Base-by-base conservation (phyloP, 2,329 filamentous ascomycete genomes). In the Incumbomyces delicatus region DNA sequence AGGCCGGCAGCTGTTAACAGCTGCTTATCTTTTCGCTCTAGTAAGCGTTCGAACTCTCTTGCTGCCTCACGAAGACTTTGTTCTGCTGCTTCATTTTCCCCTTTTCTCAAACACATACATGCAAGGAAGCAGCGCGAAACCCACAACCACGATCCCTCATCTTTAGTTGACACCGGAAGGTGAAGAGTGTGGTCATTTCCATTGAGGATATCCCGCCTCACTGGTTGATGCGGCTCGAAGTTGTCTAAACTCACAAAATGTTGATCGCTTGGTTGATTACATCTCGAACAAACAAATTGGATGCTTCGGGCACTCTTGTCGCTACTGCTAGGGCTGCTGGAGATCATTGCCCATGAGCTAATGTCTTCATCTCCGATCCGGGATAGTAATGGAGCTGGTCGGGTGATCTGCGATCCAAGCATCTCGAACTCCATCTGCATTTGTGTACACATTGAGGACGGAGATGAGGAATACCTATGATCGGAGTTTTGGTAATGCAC, bases 101-200 rank as follows among this genome's bases (percentile, higher is more conserved):
- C 55, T 12, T 52, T 41, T 12, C 42, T 51, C 31, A 57, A 35
- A 30, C 54, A 57, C 35, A 57, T 57, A 41, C 54, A 57, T 29
- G 55, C 53, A 2, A 53, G 50, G 42, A 57, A 57, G 48, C 54
- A 57, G 17, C 52, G 55, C 11, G 54, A 53, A 29, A 56, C 52
- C 55, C 55, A 57, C 38, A 45, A 48, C 52, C 50, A 56, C 12
- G 54, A 53, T 35, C 54, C 50, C 22, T 57, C 48, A 27, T 43
- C 50, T 11, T 50, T 53, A n/a, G 55, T 51, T 18, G 53, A 53
- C 2, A 52, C 43, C 10, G 55, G 53, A 10, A 57, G 36, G 20
- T 52, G 48, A 2, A 55, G 40, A 10, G 49, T 49, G 22, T 42
- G 45, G n/a, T 46, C 39, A 32, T 46, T 32, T 16, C 41, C 40